phyloP scores from a whole-genome alignment of 352 stramenopile species.

The Pythium brassicae region DNA sequence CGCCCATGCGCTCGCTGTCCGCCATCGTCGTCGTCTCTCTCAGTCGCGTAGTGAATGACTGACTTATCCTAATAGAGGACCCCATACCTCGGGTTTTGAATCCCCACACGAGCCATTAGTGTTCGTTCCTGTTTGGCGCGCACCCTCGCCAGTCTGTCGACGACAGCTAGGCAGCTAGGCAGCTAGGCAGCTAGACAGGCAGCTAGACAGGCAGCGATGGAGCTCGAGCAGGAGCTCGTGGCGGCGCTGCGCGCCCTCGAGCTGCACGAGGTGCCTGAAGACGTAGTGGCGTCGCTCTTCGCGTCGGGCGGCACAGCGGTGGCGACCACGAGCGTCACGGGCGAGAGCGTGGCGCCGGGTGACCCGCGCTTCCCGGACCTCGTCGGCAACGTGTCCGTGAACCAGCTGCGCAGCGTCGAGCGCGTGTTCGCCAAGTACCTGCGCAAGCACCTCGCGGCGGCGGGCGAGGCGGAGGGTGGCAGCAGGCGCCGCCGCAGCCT shows the following conservation, averaged over 20 bases:
- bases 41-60: too few relatives aligned
- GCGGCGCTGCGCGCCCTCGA: constrained; percentile 52
- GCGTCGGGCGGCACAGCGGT: constrained; percentile 62
- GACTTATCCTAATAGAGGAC: too few relatives aligned
- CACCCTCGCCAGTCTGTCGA: too few relatives aligned
- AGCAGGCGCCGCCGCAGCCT: constrained; percentile 2
- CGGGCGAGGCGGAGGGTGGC: not conserved
- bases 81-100: not conserved
- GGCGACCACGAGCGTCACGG: constrained; percentile 12
- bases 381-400: constrained; percentile 31
- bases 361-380: constrained; percentile 21
- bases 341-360: constrained; percentile 16
- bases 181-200: too few relatives aligned
- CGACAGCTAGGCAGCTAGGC: too few relatives aligned
- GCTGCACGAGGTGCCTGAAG: constrained; percentile 43
- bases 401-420: constrained; percentile 42
- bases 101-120: not conserved
- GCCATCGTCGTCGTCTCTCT: not conserved
- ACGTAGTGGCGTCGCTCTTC: constrained; percentile 55
- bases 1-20: too few relatives aligned
- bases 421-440: constrained; percentile 56
- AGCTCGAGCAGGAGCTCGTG: constrained; percentile 59
- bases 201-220: constrained; percentile 7
- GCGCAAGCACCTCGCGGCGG: constrained; percentile 24
- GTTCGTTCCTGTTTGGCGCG: constrained; percentile 4